Base-by-base conservation (phyloP, 805 yeast species). In the Lachancea cidri region DNA sequence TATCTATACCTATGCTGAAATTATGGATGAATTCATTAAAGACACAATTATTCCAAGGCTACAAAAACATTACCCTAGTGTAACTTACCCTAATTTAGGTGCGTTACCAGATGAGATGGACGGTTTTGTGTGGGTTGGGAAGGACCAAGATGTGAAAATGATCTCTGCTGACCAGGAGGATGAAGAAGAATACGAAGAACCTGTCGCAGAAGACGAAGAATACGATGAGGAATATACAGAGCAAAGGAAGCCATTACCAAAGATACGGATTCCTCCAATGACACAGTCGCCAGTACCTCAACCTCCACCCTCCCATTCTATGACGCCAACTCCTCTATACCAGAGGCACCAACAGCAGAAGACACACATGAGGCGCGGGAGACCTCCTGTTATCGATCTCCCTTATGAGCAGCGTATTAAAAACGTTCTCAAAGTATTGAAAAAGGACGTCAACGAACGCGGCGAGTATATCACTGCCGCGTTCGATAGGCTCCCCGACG, bases 401-500 rank as follows among this genome's bases (percentile, higher is more conserved):
- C 66, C 66, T 4, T 89, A 83, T 62, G 97, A 93, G 64, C 87
- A 87, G 57, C 73, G 97, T 48, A 88, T 91, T 64, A 89, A 91
- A 62, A 80, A 86, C 50, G 81, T 93, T 29, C 66, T 93, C 70
- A 79, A 94, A 59, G 80, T 77, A 36, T 70, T 93, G 57, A 85
- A 88, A 55, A 85, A 85, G 56, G 81, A 83, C 44, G 74, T 77
- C 34, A 79, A 74, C 52, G 68, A 70, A 1, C 68, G 68, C 33
- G 71, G 71, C 9, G 72, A 70, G 35, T 66, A 72, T 17, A 67
- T 74, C 27, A 64, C 85, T 33, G 74, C 81, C n/a, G 57, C 70
- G 14, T 88, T 89, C 64, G 97, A 91, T 50, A 81, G 80, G 58
- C 68, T 89, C 37, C 96, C 97, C 1, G 91, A 83, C 58, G 70